Percentiles rank a stretch among this genome's conserved stretches.
These are phyloP conservation scores for Dryas drummondii DNA, from an alignment of 306 rosid species.

Conservation along the genomic window DNA sequence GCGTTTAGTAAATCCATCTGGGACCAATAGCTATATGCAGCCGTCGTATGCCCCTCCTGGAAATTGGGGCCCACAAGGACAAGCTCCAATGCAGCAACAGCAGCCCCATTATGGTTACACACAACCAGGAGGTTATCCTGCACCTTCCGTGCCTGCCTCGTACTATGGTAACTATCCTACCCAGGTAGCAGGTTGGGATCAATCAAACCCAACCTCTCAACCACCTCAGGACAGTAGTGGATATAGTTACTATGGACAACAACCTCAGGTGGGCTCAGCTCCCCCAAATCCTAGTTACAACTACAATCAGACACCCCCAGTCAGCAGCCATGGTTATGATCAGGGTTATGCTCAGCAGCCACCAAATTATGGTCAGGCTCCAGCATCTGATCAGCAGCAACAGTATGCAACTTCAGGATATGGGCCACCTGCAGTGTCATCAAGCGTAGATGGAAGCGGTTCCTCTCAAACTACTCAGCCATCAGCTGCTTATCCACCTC, in stretches of 20 bases:
- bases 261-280: slow-evolving; percentile 34
- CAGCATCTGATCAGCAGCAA: slow-evolving; percentile 30
- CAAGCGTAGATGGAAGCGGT: slow-evolving; percentile 23
- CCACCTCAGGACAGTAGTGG: slow-evolving; percentile 43
- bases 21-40: slow-evolving; percentile 38
- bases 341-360: slow-evolving; percentile 47
- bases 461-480: slow-evolving; percentile 36
- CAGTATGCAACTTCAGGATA: slow-evolving; percentile 29
- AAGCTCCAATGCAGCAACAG: slow-evolving; percentile 36
- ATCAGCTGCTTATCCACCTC: slow-evolving; percentile 24
- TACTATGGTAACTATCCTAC: slow-evolving; percentile 47
- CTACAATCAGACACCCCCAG: slow-evolving; percentile 18
- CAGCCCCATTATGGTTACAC: slow-evolving; percentile 46
- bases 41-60: slow-evolving; percentile 34
- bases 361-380: slow-evolving; percentile 35
- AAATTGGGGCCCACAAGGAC: slow-evolving; percentile 42
- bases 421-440: slow-evolving; percentile 32
- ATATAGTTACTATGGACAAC: slow-evolving; percentile 45
- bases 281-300: slow-evolving; percentile 29
- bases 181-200: slow-evolving; percentile 48
- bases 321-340: slow-evolving; percentile 37
- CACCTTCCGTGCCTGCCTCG: slow-evolving; percentile 28
- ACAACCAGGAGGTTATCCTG: slow-evolving; percentile 37
- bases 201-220: slow-evolving; percentile 30
- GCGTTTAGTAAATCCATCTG: slow-evolving; percentile 37